phyloP scores from a whole-genome alignment of 2,329 filamentous ascomycete genomes.

The Paramyrothecium roridum region DNA sequence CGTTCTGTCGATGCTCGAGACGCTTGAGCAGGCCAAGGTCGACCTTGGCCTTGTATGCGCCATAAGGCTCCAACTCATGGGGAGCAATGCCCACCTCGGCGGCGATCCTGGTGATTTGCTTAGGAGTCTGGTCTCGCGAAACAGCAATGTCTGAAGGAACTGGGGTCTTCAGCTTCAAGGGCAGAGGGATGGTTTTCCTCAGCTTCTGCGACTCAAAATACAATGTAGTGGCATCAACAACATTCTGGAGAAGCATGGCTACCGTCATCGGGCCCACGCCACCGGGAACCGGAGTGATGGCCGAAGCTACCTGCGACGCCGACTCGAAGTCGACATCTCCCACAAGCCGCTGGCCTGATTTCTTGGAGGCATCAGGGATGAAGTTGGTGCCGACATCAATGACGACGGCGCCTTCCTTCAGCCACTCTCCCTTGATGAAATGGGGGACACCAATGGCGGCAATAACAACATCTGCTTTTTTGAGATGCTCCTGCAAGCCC shows the following conservation, averaged over 20 bases:
- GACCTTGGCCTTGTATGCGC: conserved; percentile 94
- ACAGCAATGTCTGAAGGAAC: conserved; percentile 96
- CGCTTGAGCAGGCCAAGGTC: conserved; percentile 78
- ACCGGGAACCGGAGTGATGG: conserved; percentile 93
- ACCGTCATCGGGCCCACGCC: conserved; percentile 99
- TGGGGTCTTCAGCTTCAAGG: conserved; percentile 72
- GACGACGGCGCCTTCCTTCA: conserved; percentile 92
- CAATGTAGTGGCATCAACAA: conserved; percentile 77
- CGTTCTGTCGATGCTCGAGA: conserved; percentile 81
- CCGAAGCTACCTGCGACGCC: conserved; percentile 79
- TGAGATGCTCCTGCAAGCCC: conserved; percentile 70
- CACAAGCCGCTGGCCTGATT: conserved; percentile 87
- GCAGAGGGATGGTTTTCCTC: conserved; percentile 76
- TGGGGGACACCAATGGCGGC: conserved; percentile 85
- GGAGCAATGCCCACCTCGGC: conserved; percentile 81
- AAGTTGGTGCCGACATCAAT: conserved; percentile 99
- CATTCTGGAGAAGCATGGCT: conserved; percentile 95
- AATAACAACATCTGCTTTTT: conserved; percentile 83
- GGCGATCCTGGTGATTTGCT: conserved; percentile 81
- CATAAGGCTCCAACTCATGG: conserved; percentile 93
- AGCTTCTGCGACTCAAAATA: conserved; percentile 83
- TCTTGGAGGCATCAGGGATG: conserved; percentile 82
- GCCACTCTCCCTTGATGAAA: conserved; percentile 92
- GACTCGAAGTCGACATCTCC: conserved; percentile 93
- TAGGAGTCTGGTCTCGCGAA: conserved; percentile 86